phyloP scores from a whole-genome alignment of 2,329 filamentous ascomycete genomes.

The Talaromyces sp. region DNA sequence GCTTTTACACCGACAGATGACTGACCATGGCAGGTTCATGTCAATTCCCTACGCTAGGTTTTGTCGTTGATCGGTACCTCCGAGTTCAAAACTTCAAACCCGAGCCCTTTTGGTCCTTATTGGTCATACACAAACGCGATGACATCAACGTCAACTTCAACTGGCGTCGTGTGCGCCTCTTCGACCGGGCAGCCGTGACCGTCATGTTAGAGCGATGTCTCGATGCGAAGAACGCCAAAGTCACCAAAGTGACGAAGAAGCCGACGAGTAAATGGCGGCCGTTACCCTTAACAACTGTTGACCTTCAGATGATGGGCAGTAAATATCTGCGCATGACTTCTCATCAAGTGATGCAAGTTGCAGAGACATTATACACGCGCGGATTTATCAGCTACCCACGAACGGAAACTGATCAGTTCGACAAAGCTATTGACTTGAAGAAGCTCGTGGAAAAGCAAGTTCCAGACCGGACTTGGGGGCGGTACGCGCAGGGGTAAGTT shows the following conservation, averaged over 20 bases:
- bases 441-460: slow-evolving; percentile 79
- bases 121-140: slow-evolving; percentile 72
- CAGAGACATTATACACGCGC: slow-evolving; percentile 84
- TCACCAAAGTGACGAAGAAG: slow-evolving; percentile 83
- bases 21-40: slow-evolving; percentile 63
- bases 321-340: slow-evolving; percentile 85
- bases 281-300: slow-evolving; percentile 87
- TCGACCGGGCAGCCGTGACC: slow-evolving; percentile 76
- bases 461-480: slow-evolving; percentile 71
- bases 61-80: slow-evolving; percentile 94
- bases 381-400: slow-evolving; percentile 97
- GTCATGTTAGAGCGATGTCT: slow-evolving; percentile 86
- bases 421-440: slow-evolving; percentile 79
- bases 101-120: slow-evolving; percentile 90
- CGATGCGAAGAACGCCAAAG: slow-evolving; percentile 67
- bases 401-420: slow-evolving; percentile 95
- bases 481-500: slow-evolving; percentile 65
- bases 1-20: slow-evolving; percentile 15
- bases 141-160: slow-evolving; percentile 75
- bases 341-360: slow-evolving; percentile 81
- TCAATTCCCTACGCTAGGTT: slow-evolving; percentile 93
- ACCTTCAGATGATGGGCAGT: slow-evolving; percentile 93
- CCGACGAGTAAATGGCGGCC: slow-evolving; percentile 93
- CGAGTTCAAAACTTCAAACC: slow-evolving; percentile 90
- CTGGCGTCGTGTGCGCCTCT: slow-evolving; percentile 79